Percentiles rank a stretch among this genome's conserved stretches.
Evolutionary conservation across 768 basidiomycete species (phyloP).

Genomic region (Mycena sanguinolenta): DNA sequence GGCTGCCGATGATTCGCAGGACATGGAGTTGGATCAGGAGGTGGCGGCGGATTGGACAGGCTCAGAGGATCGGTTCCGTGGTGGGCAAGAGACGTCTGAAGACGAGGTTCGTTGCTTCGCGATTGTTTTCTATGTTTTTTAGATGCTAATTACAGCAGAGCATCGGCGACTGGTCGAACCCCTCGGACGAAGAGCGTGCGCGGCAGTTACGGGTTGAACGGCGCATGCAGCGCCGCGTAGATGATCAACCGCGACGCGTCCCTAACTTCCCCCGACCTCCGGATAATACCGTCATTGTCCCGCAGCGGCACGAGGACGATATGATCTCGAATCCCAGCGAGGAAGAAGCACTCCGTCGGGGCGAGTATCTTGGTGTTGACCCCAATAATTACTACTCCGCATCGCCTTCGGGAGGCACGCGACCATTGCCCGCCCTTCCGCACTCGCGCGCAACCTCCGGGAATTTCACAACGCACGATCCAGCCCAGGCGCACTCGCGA

Average conservation of each 20-base stretch:
- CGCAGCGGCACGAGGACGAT: constrained; percentile 64
- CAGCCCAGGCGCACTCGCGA: constrained; percentile 75
- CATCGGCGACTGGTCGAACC: constrained; percentile 91
- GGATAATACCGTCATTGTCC: constrained; percentile 59
- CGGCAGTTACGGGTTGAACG: constrained; percentile 76
- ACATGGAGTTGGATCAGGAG: constrained; percentile 54
- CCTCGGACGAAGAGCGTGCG: constrained; percentile 90
- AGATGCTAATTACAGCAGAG: constrained; percentile 61
- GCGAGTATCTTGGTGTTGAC: constrained; percentile 61
- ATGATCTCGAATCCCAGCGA: constrained; percentile 91
- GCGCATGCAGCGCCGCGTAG: constrained; percentile 65
- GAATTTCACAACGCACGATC: constrained; percentile 72
- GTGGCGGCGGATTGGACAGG: constrained; percentile 85
- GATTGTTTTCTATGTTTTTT: constrained; percentile 16
- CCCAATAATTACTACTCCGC: constrained; percentile 60
- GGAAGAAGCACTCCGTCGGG: constrained; percentile 62
- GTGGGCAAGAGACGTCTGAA: constrained; percentile 63
- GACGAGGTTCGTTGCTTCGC: constrained; percentile 69
- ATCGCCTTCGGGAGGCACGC: constrained; percentile 59
- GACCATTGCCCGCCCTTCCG: constrained; percentile 70
- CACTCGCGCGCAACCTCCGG: constrained; percentile 77
- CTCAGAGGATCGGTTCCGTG: constrained; percentile 71
- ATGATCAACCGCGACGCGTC: constrained; percentile 77
- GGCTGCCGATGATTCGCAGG: constrained; percentile 46
- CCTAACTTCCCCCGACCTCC: constrained; percentile 89